Percentiles rank a stretch among this genome's conserved stretches.
These are phyloP conservation scores for Microstegium vimineum DNA, from an alignment of 176 grass and related monocot genomes.

Conservation along the genomic window DNA sequence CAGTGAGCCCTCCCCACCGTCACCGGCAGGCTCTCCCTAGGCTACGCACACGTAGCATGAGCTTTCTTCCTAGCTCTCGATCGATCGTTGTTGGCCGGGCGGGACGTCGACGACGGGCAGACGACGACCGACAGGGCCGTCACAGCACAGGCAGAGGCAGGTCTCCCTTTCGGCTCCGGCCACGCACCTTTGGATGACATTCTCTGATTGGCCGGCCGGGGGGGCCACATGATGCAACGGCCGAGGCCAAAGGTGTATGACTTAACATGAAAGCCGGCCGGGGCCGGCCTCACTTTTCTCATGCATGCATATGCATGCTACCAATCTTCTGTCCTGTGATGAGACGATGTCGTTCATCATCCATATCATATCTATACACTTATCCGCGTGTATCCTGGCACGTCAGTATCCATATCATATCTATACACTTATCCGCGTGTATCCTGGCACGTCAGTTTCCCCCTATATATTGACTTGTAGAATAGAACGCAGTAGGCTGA, in stretches of 20 bases:
- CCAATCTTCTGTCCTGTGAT: not conserved
- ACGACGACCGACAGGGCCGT: not conserved
- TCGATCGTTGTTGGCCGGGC: no score
- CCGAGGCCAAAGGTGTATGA: constrained; percentile 47
- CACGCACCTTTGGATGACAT: constrained; percentile 40
- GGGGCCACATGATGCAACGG: constrained; percentile 40
- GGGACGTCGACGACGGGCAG: no score
- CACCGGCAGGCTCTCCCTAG: not conserved
- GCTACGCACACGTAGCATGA: not conserved
- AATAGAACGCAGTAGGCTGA: no score
- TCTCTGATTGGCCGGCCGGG: constrained; percentile 39
- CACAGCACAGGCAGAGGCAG: not conserved
- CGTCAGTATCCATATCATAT: no score
- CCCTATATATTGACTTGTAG: no score
- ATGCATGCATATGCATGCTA: constrained; percentile 3
- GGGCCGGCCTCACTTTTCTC: constrained; percentile 34
- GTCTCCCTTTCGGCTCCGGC: not conserved
- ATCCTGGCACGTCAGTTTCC: no score
- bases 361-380: not conserved
- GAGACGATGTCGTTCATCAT: not conserved
- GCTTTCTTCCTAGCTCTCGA: not conserved
- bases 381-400: not conserved
- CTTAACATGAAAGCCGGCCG: constrained; percentile 51
- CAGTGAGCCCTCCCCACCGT: no score
- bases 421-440: no score